Evolutionary conservation across 1,284 basidiomycete species (phyloP), one percentile per base, ranked within the genome.

Genomic region (Kwoniella shivajii): DNA sequence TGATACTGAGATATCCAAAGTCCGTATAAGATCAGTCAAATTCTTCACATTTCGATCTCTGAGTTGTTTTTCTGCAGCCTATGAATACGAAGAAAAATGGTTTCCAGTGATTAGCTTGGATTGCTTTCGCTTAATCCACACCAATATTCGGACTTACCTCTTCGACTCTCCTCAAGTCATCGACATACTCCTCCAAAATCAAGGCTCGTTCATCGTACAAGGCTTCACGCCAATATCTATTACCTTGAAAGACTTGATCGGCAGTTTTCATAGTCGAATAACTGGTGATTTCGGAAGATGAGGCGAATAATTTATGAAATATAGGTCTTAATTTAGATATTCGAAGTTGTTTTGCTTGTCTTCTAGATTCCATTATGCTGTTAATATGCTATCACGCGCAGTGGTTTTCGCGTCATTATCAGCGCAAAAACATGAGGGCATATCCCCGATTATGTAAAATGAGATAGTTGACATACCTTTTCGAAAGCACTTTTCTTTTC

Each of bases 401-500:
- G 24, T 7, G 4, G 16, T 14, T 13, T 2, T 5, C 7, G n/a
- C n/a, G n/a, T n/a, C n/a, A n/a, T n/a, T n/a, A n/a, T n/a, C n/a
- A n/a, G n/a, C n/a, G n/a, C n/a, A n/a, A n/a, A n/a, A n/a, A n/a
- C n/a, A n/a, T n/a, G n/a, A n/a, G n/a, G n/a, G n/a, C n/a, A n/a
- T n/a, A n/a, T n/a, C n/a, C n/a, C n/a, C n/a, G n/a, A n/a, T n/a
- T n/a, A n/a, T n/a, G n/a, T n/a, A n/a, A n/a, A n/a, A n/a, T n/a
- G n/a, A 26, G 11, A 7, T 58, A n/a, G n/a, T 58, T 16, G 20
- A 60, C 82, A 38, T 48, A 90, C 91, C 84, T 92, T 93, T 76
- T 92, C 89, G 84, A 88, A 99, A 45, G 88, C 87, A 44, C 86
- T 82, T 79, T 97, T 98, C 80, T 95, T 94, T 79, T 99, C 92